Percentiles rank a stretch among this genome's conserved stretches.
These are phyloP conservation scores for Rubus idaeus DNA, from an alignment of 306 rosid genomes.

Conservation along the genomic window DNA sequence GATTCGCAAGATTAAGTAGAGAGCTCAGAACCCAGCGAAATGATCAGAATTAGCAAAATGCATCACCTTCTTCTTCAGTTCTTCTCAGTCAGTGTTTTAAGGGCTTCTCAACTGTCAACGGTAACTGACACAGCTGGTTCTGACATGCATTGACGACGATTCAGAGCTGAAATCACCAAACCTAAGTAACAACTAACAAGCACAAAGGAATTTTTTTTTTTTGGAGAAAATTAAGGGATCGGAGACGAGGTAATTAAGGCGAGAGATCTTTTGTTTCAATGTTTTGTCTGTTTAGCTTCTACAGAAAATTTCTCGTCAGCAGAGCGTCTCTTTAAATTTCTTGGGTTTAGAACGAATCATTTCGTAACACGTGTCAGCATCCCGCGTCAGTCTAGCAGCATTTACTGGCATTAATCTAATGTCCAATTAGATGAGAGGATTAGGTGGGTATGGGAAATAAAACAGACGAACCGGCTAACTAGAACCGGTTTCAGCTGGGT, in stretches of 20 bases:
- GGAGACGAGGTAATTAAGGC: not conserved
- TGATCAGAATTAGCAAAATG: too few relatives aligned
- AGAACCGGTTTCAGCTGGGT: not conserved
- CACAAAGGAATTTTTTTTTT: not conserved
- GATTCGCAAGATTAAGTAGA: not conserved
- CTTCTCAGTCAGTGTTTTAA: not conserved
- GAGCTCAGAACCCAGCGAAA: not conserved
- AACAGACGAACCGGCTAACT: not conserved
- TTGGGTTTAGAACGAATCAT: not conserved
- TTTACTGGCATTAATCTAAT: not conserved
- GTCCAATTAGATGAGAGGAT: not conserved
- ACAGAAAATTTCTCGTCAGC: not conserved
- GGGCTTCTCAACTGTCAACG: not conserved
- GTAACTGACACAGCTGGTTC: not conserved
- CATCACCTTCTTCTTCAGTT: not conserved
- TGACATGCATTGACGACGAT: not conserved
- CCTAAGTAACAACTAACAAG: too few relatives aligned
- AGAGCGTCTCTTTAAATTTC: not conserved
- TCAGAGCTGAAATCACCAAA: not conserved
- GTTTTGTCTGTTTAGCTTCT: constrained; percentile 1
- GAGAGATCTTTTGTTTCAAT: constrained; percentile 9
- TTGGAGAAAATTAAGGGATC: not conserved
- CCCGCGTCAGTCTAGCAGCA: not conserved
- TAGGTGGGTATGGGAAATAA: not conserved
- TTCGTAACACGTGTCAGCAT: not conserved